Percentiles rank a stretch among this genome's conserved stretches.
Evolutionary conservation across 805 yeast species (phyloP).

Genomic region (Wickerhamomyces silvicola): DNA sequence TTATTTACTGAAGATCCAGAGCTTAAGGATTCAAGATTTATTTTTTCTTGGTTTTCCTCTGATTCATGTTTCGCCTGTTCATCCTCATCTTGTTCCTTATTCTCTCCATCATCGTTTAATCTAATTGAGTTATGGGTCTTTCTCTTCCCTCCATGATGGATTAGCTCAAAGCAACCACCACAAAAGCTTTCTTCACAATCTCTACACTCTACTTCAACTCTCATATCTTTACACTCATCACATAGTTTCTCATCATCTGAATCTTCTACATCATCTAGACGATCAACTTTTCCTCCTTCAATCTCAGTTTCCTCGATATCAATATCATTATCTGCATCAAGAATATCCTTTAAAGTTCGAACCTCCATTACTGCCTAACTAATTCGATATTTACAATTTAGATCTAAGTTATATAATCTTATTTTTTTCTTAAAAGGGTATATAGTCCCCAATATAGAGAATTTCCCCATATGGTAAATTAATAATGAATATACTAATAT

Average conservation of each 20-base stretch:
- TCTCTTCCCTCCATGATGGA: conserved; percentile 65
- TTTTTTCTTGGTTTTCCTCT: background rate
- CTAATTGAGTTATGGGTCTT: conserved; percentile 35
- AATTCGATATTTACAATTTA: no score
- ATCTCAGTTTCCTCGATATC: conserved; percentile 25
- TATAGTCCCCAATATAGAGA: no score
- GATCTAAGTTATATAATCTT: no score
- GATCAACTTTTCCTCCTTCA: conserved; percentile 11
- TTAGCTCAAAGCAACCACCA: conserved; percentile 58
- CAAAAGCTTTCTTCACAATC: conserved; percentile 66
- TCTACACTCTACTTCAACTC: conserved; percentile 53
- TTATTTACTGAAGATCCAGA: conserved; percentile 9
- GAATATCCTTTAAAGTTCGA: conserved; percentile 29
- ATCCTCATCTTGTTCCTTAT: conserved; percentile 10
- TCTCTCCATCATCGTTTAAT: conserved; percentile 15
- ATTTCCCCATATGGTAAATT: no score
- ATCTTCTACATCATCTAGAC: conserved; percentile 20
- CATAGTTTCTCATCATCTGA: conserved; percentile 40
- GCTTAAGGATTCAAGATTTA: background rate
- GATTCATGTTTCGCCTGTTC: conserved; percentile 2
- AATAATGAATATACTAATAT: no score
- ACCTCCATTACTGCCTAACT: no score
- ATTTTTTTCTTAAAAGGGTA: no score
- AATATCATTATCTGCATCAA: conserved; percentile 31
- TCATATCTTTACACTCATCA: conserved; percentile 70